phyloP scores from a whole-genome alignment of 2,329 filamentous ascomycete species.

The Pestalotiopsis sp. region DNA sequence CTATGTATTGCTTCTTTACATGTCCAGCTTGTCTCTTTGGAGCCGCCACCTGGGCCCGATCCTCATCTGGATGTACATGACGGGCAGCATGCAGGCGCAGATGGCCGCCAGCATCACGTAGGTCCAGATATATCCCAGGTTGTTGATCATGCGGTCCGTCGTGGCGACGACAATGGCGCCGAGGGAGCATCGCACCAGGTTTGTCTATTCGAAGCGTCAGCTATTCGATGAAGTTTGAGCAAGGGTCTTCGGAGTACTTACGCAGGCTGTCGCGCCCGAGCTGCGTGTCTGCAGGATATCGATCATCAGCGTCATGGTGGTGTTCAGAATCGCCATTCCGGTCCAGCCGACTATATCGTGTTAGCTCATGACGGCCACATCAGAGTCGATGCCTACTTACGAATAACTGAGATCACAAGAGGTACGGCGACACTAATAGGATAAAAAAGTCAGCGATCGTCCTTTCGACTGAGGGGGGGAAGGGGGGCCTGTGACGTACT shows the following conservation, averaged over 20 bases:
- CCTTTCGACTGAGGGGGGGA: not conserved
- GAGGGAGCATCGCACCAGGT: conserved; percentile 28
- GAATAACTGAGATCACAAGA: conserved; percentile 23
- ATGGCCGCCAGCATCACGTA: conserved; percentile 22
- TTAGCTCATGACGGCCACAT: not conserved
- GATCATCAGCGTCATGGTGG: conserved; percentile 32
- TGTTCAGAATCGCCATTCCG: conserved; percentile 31
- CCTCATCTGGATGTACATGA: conserved; percentile 24
- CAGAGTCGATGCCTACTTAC: conserved; percentile 14
- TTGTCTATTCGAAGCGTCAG: conserved; percentile 19
- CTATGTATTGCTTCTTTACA: not conserved
- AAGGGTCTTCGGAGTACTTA: conserved; percentile 9
- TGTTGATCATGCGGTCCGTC: conserved; percentile 25
- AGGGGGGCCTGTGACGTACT: not conserved
- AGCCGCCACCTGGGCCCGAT: conserved; percentile 20
- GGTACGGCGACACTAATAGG: conserved; percentile 20
- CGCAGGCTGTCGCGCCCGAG: conserved; percentile 29
- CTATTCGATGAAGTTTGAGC: not conserved
- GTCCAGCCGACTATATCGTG: conserved; percentile 26
- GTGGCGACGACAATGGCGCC: conserved; percentile 27
- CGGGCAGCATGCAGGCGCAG: conserved; percentile 17
- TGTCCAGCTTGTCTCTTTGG: not conserved
- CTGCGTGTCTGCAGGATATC: conserved; percentile 29
- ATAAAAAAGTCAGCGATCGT: not conserved
- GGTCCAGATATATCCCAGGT: conserved; percentile 19